Evolutionary conservation across 345 rosid genomes (phyloP), one percentile per base, ranked within the genome.

Genomic region (Diplotaxis tenuifolia): DNA sequence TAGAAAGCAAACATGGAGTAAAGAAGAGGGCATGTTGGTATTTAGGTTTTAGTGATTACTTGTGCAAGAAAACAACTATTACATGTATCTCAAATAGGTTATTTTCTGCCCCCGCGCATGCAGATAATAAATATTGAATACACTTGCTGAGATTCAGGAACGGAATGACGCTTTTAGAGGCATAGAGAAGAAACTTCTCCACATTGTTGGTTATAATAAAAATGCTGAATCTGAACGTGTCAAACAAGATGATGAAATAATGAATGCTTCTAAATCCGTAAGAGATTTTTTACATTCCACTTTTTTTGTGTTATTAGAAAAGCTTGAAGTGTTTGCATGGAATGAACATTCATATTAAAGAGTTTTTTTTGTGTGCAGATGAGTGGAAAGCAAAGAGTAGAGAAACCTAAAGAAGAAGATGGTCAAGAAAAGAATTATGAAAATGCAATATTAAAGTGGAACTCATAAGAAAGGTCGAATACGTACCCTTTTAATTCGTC

Each of bases 131-230:
- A 34, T 9, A 10, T 34, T 34, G 86, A 96, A 90, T 71, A 92
- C 96, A 29, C 72, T 95, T 42, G 96, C 96, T 20, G 99, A 95
- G 92, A 95, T 95, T 84, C 98, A 95, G 68, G 99, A 90, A 80
- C 94, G 97, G 22, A 96, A 90, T 81, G 96, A 86, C 70, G 98
- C 96, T 25, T 92, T 89, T 15, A 78, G 87, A 79, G 99, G 90
- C 20, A 74, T 95, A 66, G 98, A 92, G 77, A 84, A 72, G 82
- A 92, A 92, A 76, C 96, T 95, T 64, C 84, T 95, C 47, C n/a
- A 38, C 47, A 38, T 4, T 38, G 47, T 38, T 11, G 47, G n/a
- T 38, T 38, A 32, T 32, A 32, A 32, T 32, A 32, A 32, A 32
- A 32, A 32, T 32, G 38, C 9, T 32, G 38, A 32, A 32, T 32